Evolutionary conservation across 805 yeast genomes (phyloP).

Genomic region (Priceomyces medius): DNA sequence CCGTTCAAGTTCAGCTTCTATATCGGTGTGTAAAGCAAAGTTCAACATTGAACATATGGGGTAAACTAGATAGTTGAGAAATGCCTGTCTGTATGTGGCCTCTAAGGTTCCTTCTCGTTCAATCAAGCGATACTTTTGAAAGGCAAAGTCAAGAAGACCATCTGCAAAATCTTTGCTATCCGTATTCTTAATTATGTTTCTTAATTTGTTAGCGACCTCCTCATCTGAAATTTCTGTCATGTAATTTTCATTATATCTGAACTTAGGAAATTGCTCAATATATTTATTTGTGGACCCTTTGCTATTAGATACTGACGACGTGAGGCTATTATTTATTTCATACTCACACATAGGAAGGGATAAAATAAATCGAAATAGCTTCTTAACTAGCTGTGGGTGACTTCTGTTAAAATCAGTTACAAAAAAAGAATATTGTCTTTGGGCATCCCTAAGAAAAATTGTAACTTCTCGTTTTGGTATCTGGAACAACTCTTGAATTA

Average conservation of each 20-base stretch:
- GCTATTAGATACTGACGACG: background rate
- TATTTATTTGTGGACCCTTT: conserved; percentile 2
- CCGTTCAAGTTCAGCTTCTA: background rate
- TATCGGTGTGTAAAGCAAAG: background rate
- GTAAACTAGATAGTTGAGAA: background rate
- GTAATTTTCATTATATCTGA: background rate
- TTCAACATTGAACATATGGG: background rate
- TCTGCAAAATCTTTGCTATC: background rate
- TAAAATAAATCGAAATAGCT: background rate
- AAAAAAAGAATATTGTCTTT: too few relatives aligned
- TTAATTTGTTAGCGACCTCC: background rate
- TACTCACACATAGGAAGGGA: conserved; percentile 6
- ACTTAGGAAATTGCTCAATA: background rate
- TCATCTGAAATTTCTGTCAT: background rate
- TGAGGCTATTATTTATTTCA: background rate
- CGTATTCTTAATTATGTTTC: background rate
- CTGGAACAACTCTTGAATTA: too few relatives aligned
- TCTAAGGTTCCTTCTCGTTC: background rate
- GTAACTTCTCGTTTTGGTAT: too few relatives aligned
- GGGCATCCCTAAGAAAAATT: too few relatives aligned
- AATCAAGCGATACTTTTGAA: background rate
- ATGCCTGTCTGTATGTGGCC: background rate
- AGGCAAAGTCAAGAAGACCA: conserved; percentile 1
- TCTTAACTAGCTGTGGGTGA: background rate
- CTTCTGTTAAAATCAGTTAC: background rate